phyloP scores from a whole-genome alignment of 2,329 filamentous ascomycete species.

The Gremmenia infestans region DNA sequence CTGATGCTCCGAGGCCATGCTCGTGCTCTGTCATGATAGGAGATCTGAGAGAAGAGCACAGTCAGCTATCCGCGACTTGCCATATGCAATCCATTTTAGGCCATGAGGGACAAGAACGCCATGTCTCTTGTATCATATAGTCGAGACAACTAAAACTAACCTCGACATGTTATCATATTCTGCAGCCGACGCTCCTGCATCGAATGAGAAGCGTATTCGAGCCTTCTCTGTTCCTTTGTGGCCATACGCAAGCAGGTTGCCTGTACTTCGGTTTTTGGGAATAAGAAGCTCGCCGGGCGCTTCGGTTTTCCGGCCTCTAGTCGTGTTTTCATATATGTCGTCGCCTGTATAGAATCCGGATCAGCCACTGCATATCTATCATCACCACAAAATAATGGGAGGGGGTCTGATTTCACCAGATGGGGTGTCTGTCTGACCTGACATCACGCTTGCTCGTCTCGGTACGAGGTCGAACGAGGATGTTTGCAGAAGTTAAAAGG shows the following conservation, averaged over 20 bases:
- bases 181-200: conserved; percentile 52
- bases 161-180: conserved; percentile 71
- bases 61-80: conserved; percentile 20
- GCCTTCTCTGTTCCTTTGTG: conserved; percentile 47
- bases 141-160: conserved; percentile 44
- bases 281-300: conserved; percentile 33
- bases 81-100: conserved; percentile 3
- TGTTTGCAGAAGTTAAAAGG: conserved; percentile 3
- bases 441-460: conserved; percentile 14
- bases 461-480: not conserved
- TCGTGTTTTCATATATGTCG: conserved; percentile 19
- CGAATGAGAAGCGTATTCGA: conserved; percentile 70
- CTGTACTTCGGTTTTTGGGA: conserved; percentile 62
- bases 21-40: conserved; percentile 82
- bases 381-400: not conserved
- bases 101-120: conserved; percentile 16
- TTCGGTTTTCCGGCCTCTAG: conserved; percentile 16
- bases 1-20: conserved; percentile 78
- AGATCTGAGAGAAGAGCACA: conserved; percentile 50
- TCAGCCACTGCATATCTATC: conserved; percentile 10
- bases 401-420: not conserved
- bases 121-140: conserved; percentile 4
- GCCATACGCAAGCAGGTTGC: conserved; percentile 47
- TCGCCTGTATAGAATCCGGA: conserved; percentile 17
- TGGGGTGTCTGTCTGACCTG: not conserved